Base-by-base conservation (phyloP, 495 filamentous ascomycete genomes). In the Trypethelium eluteriae region DNA sequence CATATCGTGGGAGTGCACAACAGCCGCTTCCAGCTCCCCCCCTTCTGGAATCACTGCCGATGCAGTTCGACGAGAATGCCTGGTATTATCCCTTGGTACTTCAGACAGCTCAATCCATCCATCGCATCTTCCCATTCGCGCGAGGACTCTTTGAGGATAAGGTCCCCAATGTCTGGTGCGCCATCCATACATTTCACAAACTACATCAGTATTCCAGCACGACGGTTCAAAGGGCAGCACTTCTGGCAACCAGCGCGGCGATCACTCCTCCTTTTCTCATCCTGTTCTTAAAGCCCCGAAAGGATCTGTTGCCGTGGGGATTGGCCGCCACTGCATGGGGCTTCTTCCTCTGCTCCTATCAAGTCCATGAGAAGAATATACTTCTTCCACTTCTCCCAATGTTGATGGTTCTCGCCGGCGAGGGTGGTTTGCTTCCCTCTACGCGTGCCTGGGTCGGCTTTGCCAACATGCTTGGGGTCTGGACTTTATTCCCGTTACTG, bases 81-180 rank as follows among this genome's bases (percentile, higher is more conserved):
- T 77, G 81, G 68, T 86, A 91, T 70, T 93, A 91, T 73, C 84
- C 88, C 0, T 68, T 88, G 44, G 70, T 91, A 6, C 85, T 93
- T 72, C 90, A 96, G 75, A 62, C 93, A 11, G 79, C 86, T 2
- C 94, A 98, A 75, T 84, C 88, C 67, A 76, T 96, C 39, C 88
- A 94, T 71, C 88, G 94, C n/a, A 82, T 97, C 46, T 96, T 98
- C 72, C 94, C 94, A 6, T 98, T 98, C 71, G 85, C 92, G 12
- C 86, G 94, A 38, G 94, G 94, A 25, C 81, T 98, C 38, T 98
- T 97, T 73, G 94, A 98, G 79, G 94, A 98, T 79, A 98, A 98
- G 76, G 94, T 98, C 39, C 94, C 94, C 68, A 98, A 98, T 71
- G 85, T 96, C 71, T 98, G 94, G 94, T 98, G 94, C 74, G 87